Conservation (phyloP, 1,284 basidiomycete species). For the Cerioporus squamosus region DNA sequence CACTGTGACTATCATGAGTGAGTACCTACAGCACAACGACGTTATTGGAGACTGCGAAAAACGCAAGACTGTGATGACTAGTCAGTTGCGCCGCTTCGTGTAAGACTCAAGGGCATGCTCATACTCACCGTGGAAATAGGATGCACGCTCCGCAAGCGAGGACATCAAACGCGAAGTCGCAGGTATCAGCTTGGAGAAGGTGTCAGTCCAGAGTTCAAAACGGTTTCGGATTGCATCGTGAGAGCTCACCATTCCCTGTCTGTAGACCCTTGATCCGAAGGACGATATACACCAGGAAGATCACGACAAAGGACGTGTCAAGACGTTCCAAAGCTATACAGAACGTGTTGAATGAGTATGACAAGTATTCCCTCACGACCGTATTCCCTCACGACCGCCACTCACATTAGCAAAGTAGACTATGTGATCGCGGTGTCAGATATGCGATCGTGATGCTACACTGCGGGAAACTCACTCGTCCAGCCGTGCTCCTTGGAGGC, state of each 20-base stretch:
- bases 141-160: slow-evolving; percentile 87
- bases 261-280: slow-evolving; percentile 71
- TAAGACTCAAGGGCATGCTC: too few relatives aligned
- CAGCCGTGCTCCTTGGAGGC: slow-evolving; percentile 84
- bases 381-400: too few relatives aligned
- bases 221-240: too few relatives aligned
- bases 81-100: not conserved
- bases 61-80: slow-evolving; percentile 61
- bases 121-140: slow-evolving; percentile 71
- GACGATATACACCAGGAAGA: slow-evolving; percentile 73
- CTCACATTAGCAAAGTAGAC: slow-evolving; percentile 83
- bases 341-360: too few relatives aligned
- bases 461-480: slow-evolving; percentile 60
- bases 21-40: slow-evolving; percentile 75
- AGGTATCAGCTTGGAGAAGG: slow-evolving; percentile 50
- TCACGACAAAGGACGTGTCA: slow-evolving; percentile 80
- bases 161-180: slow-evolving; percentile 81
- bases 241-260: slow-evolving; percentile 53
- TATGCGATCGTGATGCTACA: not conserved
- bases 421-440: slow-evolving; percentile 32
- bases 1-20: slow-evolving; percentile 5
- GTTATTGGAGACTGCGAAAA: slow-evolving; percentile 85
- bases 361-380: too few relatives aligned
- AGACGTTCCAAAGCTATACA: slow-evolving; percentile 82
- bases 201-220: not conserved